phyloP scores from a whole-genome alignment of 2,329 filamentous ascomycete genomes.

The Stachybotrys elegans region DNA sequence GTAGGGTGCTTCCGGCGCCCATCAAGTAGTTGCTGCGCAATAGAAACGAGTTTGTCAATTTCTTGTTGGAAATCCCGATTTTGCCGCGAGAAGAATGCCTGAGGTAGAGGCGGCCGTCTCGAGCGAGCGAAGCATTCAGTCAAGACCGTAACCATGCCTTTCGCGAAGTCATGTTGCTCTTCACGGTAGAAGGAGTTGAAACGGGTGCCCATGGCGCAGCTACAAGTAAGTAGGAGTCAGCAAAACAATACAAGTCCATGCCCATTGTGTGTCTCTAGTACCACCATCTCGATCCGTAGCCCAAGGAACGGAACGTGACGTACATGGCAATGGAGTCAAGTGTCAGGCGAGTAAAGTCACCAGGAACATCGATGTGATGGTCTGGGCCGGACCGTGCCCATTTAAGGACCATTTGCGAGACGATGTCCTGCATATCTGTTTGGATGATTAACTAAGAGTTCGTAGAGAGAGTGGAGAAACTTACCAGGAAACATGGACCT shows the following conservation, averaged over 20 bases:
- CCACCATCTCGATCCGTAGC: no score
- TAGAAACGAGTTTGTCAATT: not conserved
- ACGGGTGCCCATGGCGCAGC: conserved; percentile 48
- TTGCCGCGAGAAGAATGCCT: not conserved
- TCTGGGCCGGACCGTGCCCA: conserved; percentile 39
- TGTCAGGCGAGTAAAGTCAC: conserved; percentile 59
- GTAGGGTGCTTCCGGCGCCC: not conserved
- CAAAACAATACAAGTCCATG: no score
- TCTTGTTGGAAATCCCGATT: not conserved
- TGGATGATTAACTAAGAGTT: not conserved
- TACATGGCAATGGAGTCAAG: conserved; percentile 54
- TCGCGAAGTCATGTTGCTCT: conserved; percentile 9
- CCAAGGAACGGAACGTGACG: not conserved
- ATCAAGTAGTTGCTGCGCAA: not conserved
- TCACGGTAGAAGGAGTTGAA: conserved; percentile 59
- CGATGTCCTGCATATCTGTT: conserved; percentile 42
- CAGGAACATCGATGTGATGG: conserved; percentile 43
- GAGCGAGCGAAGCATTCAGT: not conserved
- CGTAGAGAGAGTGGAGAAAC: not conserved
- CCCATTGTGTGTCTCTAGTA: no score
- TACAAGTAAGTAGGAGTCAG: no score
- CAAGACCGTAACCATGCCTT: not conserved
- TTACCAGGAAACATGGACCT: conserved; percentile 43
- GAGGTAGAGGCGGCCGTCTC: not conserved
- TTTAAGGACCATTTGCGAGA: conserved; percentile 47